phyloP scores from a whole-genome alignment of 1,284 basidiomycete genomes.

The Fomitopsis pinicola region DNA sequence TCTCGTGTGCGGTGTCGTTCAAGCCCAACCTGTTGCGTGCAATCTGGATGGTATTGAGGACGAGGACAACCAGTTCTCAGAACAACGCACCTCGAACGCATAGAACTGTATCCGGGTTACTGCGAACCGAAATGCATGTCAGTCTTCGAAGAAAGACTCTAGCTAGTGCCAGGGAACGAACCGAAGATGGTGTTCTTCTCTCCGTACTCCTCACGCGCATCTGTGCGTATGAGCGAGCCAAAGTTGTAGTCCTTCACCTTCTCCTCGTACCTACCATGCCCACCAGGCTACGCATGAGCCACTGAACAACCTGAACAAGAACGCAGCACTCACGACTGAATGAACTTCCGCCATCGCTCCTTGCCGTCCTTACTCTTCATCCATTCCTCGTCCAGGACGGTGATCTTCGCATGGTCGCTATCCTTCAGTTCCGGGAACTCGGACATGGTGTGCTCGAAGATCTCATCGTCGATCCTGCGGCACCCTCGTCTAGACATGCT shows the following conservation, averaged over 20 bases:
- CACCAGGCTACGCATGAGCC: background rate
- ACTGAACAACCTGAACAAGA: background rate
- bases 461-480: conserved; percentile 84
- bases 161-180: conserved; percentile 29
- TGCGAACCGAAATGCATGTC: conserved; percentile 20
- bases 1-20: conserved; percentile 86
- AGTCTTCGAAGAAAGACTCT: background rate
- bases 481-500: background rate
- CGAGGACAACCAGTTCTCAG: background rate
- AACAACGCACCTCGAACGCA: conserved; percentile 69
- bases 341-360: conserved; percentile 89
- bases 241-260: conserved; percentile 95
- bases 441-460: conserved; percentile 73
- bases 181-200: conserved; percentile 96
- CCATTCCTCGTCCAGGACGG: conserved; percentile 85
- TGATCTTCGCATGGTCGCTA: conserved; percentile 61
- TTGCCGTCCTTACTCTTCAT: conserved; percentile 94
- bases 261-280: conserved; percentile 65
- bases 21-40: conserved; percentile 88
- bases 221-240: conserved; percentile 88
- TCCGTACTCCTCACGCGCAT: conserved; percentile 81
- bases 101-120: conserved; percentile 90
- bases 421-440: conserved; percentile 83
- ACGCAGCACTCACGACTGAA: conserved; percentile 61
- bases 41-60: conserved; percentile 50